phyloP scores from a whole-genome alignment of 805 yeast genomes.

The Candida caryicola region DNA sequence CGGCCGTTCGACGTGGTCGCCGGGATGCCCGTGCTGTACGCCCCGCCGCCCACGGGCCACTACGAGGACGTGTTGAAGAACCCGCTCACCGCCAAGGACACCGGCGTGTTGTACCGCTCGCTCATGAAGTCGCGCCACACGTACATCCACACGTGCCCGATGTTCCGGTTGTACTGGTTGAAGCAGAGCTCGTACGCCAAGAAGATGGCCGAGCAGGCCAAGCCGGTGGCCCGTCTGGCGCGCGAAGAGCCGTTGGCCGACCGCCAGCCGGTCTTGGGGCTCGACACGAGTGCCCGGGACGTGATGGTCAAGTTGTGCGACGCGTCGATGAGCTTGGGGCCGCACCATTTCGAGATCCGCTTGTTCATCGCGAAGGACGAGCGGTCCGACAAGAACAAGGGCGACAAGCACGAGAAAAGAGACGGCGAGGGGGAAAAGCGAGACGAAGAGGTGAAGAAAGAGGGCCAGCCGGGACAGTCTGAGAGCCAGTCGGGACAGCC shows the following conservation, averaged over 20 bases:
- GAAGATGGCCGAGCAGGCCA: conserved; percentile 37
- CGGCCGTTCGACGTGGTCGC: conserved; percentile 67
- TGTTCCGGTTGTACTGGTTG: conserved; percentile 81
- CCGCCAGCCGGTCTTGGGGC: conserved; percentile 34
- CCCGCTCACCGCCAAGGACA: conserved; percentile 68
- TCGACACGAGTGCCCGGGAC: conserved; percentile 62
- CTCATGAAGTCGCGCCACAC: conserved; percentile 66
- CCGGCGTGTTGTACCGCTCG: conserved; percentile 70
- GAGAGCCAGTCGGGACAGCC: conserved; percentile 19
- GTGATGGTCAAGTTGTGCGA: conserved; percentile 88
- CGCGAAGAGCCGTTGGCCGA: conserved; percentile 18
- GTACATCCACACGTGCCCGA: conserved; percentile 56
- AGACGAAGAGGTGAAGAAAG: conserved; percentile 16
- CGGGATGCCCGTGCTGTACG: conserved; percentile 64
- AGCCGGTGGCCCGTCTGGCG: conserved; percentile 30
- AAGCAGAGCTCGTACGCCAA: conserved; percentile 59
- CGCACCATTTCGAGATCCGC: conserved; percentile 75
- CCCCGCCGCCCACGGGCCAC: conserved; percentile 58
- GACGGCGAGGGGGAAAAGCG: conserved; percentile 12
- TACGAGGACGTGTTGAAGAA: conserved; percentile 50
- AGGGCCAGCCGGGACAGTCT: conserved; percentile 33
- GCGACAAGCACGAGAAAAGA: conserved; percentile 12
- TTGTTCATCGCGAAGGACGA: conserved; percentile 86
- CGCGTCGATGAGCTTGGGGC: conserved; percentile 69
- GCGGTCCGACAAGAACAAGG: conserved; percentile 35